Evolutionary conservation across 2,329 filamentous ascomycete genomes (phyloP).

Genomic region (Torrubiella hemipterigena): DNA sequence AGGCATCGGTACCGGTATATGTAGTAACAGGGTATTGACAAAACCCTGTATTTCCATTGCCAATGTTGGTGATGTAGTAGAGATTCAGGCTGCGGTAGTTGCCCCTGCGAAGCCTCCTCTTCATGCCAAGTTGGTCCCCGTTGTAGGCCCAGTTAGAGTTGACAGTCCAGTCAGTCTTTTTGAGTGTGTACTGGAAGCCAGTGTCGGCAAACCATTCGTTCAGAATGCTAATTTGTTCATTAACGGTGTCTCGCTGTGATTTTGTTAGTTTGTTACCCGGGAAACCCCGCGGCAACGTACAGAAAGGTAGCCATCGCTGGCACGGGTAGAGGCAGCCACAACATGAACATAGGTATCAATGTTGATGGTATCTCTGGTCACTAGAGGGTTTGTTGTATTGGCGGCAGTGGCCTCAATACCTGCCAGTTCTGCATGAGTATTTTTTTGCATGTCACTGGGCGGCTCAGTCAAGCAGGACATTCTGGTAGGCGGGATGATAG

Average conservation of each 20-base stretch:
- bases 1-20: not conserved
- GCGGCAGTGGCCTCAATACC: no score
- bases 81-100: conserved; percentile 28
- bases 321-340: not conserved
- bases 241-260: conserved; percentile 1
- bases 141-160: conserved; percentile 31
- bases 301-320: not conserved
- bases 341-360: not conserved
- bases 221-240: no score
- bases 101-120: conserved; percentile 27
- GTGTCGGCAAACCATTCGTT: conserved; percentile 28
- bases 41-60: not conserved
- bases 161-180: conserved; percentile 27
- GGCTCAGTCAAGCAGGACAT: no score
- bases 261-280: not conserved
- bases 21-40: not conserved
- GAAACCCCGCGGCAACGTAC: not conserved
- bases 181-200: conserved; percentile 30
- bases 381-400: no score
- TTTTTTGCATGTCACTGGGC: no score
- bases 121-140: conserved; percentile 25
- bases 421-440: no score
- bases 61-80: conserved; percentile 24
- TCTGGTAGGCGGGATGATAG: no score
- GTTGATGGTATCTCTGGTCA: no score